phyloP scores from a whole-genome alignment of 441 rosid species.

The Bruguiera hainesii region DNA sequence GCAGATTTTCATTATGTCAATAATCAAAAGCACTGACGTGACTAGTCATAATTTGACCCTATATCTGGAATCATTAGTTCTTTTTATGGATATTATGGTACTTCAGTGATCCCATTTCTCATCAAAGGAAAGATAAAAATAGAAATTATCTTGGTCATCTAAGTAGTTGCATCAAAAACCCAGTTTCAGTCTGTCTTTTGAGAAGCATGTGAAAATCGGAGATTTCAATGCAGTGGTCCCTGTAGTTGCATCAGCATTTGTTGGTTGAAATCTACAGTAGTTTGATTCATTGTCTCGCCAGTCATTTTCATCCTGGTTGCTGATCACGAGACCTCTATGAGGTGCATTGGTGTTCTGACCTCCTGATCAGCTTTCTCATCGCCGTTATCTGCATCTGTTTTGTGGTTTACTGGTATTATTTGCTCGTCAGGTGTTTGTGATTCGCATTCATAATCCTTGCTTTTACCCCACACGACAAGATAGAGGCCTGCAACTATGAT shows the following conservation, averaged over 20 bases:
- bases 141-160: not conserved
- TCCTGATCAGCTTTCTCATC: conserved; percentile 30
- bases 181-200: not conserved
- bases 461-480: conserved; percentile 83
- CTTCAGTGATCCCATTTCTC: too few relatives aligned
- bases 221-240: not conserved
- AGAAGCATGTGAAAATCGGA: not conserved
- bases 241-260: too few relatives aligned
- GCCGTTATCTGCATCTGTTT: conserved; percentile 7
- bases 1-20: not conserved
- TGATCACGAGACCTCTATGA: conserved; percentile 9
- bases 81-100: too few relatives aligned
- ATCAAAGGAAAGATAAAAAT: not conserved
- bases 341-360: conserved; percentile 20
- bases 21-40: too few relatives aligned
- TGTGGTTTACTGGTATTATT: conserved; percentile 28
- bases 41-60: too few relatives aligned
- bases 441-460: conserved; percentile 46
- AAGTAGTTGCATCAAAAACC: too few relatives aligned
- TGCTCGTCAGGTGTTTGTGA: conserved; percentile 18
- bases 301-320: conserved; percentile 9
- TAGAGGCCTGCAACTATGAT: conserved; percentile 75
- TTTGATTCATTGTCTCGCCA: not conserved
- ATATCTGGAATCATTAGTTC: too few relatives aligned
- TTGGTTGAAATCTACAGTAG: not conserved